Evolutionary conservation across 108 stramenopile species (phyloP).

Genomic region (Pseudonitzschia delicatissima): DNA sequence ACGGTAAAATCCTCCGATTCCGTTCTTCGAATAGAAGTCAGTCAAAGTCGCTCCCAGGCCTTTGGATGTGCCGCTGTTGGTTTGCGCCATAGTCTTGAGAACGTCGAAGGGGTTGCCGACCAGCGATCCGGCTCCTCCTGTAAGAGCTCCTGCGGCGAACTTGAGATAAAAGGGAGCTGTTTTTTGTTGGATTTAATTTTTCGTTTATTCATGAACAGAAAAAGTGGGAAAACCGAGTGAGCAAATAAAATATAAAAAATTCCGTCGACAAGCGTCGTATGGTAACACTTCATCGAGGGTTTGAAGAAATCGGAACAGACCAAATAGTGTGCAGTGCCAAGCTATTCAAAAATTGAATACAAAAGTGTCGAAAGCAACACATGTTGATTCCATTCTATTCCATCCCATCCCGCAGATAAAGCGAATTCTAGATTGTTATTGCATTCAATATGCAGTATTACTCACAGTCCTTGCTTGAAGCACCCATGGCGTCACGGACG

Average conservation of each 20-base stretch:
- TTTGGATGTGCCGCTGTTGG: slow-evolving; percentile 67
- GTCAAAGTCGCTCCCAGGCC: slow-evolving; percentile 49
- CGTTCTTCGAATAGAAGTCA: slow-evolving; percentile 75
- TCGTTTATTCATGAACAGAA: background rate
- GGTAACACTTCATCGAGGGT: too few relatives aligned
- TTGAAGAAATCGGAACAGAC: too few relatives aligned
- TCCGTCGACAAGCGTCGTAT: too few relatives aligned
- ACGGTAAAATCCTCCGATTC: slow-evolving; percentile 87
- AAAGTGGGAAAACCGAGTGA: background rate
- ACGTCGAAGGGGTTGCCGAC: slow-evolving; percentile 35
- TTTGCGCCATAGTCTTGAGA: slow-evolving; percentile 69
- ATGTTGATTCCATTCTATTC: too few relatives aligned
- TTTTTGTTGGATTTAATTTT: background rate
- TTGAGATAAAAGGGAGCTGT: slow-evolving; percentile 65
- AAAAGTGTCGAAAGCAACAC: too few relatives aligned
- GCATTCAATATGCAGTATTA: too few relatives aligned
- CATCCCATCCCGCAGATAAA: background rate
- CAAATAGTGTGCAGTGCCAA: too few relatives aligned
- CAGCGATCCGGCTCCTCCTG: slow-evolving; percentile 73
- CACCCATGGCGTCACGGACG: slow-evolving; percentile 48
- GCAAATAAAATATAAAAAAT: too few relatives aligned
- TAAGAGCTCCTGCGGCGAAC: slow-evolving; percentile 75
- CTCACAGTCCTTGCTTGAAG: slow-evolving; percentile 34
- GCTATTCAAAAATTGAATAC: too few relatives aligned
- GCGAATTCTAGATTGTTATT: background rate